Evolutionary conservation across 805 yeast genomes (phyloP).

Genomic region (Metschnikowia lochheadii): DNA sequence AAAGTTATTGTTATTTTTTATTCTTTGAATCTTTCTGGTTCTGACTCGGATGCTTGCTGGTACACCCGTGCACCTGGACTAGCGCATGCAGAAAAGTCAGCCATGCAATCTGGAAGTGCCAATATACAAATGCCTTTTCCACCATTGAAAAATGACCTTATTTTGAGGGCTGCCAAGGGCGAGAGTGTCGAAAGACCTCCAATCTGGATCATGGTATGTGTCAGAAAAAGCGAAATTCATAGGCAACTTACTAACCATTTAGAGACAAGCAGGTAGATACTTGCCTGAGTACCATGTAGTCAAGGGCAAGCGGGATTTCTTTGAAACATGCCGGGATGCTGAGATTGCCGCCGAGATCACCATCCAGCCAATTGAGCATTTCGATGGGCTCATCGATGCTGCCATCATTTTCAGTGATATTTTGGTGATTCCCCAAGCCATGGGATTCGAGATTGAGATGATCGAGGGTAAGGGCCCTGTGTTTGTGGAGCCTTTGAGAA

Average conservation of each 20-base stretch:
- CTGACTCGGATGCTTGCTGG: background rate
- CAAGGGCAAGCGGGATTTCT: slow-evolving; percentile 82
- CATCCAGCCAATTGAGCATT: slow-evolving; percentile 91
- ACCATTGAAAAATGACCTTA: slow-evolving; percentile 80
- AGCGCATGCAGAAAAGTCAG: slow-evolving; percentile 2
- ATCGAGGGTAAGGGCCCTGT: slow-evolving; percentile 92
- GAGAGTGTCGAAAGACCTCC: slow-evolving; percentile 96
- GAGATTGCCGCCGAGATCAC: slow-evolving; percentile 92
- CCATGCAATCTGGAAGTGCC: background rate
- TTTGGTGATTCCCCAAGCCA: slow-evolving; percentile 93
- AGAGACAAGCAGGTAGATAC: slow-evolving; percentile 95
- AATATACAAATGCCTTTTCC: slow-evolving; percentile 46
- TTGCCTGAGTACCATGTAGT: slow-evolving; percentile 88
- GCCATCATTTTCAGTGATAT: slow-evolving; percentile 96
- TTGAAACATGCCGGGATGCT: slow-evolving; percentile 92
- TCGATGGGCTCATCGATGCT: slow-evolving; percentile 86
- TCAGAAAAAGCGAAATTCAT: background rate
- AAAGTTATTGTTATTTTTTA: background rate
- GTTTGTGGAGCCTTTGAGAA: slow-evolving; percentile 82
- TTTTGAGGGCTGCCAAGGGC: slow-evolving; percentile 86
- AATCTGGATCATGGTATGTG: slow-evolving; percentile 83
- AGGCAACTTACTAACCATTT: slow-evolving; percentile 8
- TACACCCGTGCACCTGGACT: slow-evolving; percentile 1
- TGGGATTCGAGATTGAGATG: slow-evolving; percentile 95
- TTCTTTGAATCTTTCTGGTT: background rate